Conservation (phyloP, 208 protist species). For the Trypanosoma boissoni region DNA sequence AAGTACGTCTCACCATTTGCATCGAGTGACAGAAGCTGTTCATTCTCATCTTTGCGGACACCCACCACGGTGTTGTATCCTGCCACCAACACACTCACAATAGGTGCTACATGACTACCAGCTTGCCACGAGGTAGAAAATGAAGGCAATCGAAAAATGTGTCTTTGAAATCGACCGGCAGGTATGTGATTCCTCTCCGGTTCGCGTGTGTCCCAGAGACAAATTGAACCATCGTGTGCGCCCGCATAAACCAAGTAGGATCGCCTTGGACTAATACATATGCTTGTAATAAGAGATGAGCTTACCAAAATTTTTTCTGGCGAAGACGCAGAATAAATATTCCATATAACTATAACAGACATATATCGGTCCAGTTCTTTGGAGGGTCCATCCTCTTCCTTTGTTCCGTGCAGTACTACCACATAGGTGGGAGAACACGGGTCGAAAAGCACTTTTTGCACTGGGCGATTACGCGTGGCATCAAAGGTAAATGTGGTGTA, state of each 20-base stretch:
- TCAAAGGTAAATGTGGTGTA: conserved; percentile 45
- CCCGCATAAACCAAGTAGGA: conserved; percentile 70
- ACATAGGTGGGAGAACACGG: conserved; percentile 40
- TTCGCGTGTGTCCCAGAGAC: conserved; percentile 77
- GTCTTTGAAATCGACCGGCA: conserved; percentile 38
- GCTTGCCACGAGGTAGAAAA: conserved; percentile 68
- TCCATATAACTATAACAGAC: conserved; percentile 80
- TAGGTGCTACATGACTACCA: conserved; percentile 55
- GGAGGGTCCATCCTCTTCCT: conserved; percentile 33
- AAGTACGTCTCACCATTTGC: conserved; percentile 43
- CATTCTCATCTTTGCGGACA: conserved; percentile 47
- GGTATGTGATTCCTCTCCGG: conserved; percentile 63
- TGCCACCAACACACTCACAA: conserved; percentile 47
- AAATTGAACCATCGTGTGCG: conserved; percentile 64
- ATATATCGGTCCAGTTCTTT: conserved; percentile 46
- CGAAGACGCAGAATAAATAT: conserved; percentile 42
- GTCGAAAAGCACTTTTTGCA: conserved; percentile 53
- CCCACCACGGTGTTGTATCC: conserved; percentile 63
- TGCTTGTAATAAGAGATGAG: conserved; percentile 38
- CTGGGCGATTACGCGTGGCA: conserved; percentile 42
- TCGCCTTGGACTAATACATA: conserved; percentile 59
- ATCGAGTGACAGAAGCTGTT: conserved; percentile 78
- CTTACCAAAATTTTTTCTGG: conserved; percentile 69
- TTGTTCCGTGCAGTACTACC: conserved; percentile 40
- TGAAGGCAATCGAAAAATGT: conserved; percentile 63